Evolutionary conservation across 805 yeast genomes (phyloP).

Genomic region (Ogataea chonburiensis): DNA sequence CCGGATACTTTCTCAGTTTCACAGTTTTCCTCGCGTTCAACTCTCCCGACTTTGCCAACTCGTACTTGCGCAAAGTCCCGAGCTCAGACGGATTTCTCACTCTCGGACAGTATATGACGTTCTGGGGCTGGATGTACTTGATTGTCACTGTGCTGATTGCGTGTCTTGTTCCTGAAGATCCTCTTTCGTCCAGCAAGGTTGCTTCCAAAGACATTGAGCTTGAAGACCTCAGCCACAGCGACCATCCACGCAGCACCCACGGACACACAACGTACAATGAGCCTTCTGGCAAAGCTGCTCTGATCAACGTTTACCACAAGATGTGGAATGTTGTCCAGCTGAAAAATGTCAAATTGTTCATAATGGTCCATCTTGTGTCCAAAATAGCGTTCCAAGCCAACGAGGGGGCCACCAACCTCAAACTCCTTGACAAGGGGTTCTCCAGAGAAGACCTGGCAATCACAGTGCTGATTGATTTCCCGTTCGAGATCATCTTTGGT

Average conservation of each 20-base stretch:
- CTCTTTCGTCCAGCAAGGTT: conserved; percentile 41
- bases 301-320: conserved; percentile 56
- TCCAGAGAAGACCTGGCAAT: conserved; percentile 91
- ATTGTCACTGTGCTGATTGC: conserved; percentile 61
- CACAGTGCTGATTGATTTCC: conserved; percentile 91
- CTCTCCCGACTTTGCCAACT: conserved; percentile 90
- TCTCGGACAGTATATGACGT: conserved; percentile 69
- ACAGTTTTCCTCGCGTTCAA: conserved; percentile 89
- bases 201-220: conserved; percentile 25
- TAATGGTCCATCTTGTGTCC: conserved; percentile 70
- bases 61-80: conserved; percentile 67
- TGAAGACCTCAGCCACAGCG: conserved; percentile 19
- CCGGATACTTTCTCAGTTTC: conserved; percentile 89
- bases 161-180: conserved; percentile 68
- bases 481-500: conserved; percentile 92
- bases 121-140: conserved; percentile 76
- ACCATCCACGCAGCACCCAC: too few relatives aligned
- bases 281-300: conserved; percentile 28
- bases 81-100: conserved; percentile 63
- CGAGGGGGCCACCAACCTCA: conserved; percentile 92
- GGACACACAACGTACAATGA: conserved; percentile 28
- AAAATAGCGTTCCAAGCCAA: conserved; percentile 94
- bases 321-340: conserved; percentile 70
- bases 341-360: conserved; percentile 70
- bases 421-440: conserved; percentile 85